phyloP scores from a whole-genome alignment of 441 rosid genomes.

The Erysimum pusillum region DNA sequence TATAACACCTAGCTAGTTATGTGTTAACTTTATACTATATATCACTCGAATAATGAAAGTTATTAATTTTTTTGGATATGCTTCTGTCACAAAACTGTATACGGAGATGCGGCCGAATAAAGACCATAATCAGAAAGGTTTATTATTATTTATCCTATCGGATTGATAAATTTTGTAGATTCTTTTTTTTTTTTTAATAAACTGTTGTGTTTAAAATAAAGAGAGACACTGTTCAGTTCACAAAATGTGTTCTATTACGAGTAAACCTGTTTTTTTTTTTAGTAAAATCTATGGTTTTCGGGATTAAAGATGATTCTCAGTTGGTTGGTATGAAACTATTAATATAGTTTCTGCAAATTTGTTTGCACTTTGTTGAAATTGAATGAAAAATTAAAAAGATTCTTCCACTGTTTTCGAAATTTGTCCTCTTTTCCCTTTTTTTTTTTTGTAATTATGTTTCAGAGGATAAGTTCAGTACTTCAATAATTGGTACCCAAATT shows the following conservation, averaged over 20 bases:
- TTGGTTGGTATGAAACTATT: constrained; percentile 9
- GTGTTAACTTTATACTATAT: constrained; percentile 22
- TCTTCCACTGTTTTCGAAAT: constrained; percentile 34
- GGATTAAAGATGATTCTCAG: constrained; percentile 11
- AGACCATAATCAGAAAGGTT: neutral
- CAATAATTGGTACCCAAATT: constrained; percentile 48
- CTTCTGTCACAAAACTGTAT: constrained; percentile 11
- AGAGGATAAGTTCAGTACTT: constrained; percentile 47
- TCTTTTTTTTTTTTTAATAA: too few relatives aligned
- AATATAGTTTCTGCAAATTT: neutral
- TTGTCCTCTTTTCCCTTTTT: constrained; percentile 31
- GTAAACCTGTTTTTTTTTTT: neutral
- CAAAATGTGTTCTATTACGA: constrained; percentile 3
- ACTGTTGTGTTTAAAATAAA: too few relatives aligned
- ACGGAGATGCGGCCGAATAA: constrained; percentile 29
- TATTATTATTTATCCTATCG: neutral
- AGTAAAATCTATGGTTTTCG: neutral
- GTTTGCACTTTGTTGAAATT: constrained; percentile 7
- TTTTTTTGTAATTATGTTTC: constrained; percentile 27
- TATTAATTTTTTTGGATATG: constrained; percentile 9
- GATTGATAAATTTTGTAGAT: constrained; percentile 2
- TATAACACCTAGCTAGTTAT: constrained; percentile 43
- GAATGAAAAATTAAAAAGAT: constrained; percentile 19
- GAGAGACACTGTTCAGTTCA: neutral
- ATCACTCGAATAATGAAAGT: constrained; percentile 20